These are phyloP conservation scores for Copromyces sp. DNA, from an alignment of 495 filamentous ascomycete genomes.

Conservation along the genomic window DNA sequence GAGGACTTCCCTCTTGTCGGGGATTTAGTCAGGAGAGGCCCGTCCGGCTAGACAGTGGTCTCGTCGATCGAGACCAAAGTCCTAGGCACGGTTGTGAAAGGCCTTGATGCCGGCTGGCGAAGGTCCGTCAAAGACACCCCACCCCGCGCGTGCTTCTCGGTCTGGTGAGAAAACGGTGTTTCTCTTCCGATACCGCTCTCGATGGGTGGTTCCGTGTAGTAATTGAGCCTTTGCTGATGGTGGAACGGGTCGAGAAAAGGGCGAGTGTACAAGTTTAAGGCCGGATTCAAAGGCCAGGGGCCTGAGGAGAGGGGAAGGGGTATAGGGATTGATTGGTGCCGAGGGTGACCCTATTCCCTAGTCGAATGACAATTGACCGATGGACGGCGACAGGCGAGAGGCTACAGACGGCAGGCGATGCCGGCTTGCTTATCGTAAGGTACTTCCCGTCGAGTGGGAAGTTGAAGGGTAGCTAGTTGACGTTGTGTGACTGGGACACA, in stretches of 20 bases:
- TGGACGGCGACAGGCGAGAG: slow-evolving; percentile 8
- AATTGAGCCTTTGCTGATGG: neutral
- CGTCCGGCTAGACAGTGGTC: slow-evolving; percentile 36
- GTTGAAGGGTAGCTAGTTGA: neutral
- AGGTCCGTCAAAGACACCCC: slow-evolving; percentile 49
- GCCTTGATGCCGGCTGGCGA: slow-evolving; percentile 41
- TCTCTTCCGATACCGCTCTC: neutral
- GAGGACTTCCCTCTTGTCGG: neutral
- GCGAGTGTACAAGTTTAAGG: neutral
- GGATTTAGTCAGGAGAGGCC: neutral
- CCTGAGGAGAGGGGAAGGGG: neutral
- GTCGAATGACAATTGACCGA: slow-evolving; percentile 17
- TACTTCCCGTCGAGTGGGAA: neutral
- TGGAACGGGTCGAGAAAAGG: neutral
- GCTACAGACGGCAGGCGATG: neutral
- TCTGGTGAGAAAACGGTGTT: neutral
- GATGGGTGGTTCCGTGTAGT: neutral
- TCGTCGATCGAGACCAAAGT: slow-evolving; percentile 35
- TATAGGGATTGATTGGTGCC: slow-evolving; percentile 3
- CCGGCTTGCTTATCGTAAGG: neutral
- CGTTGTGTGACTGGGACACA: neutral
- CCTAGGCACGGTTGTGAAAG: slow-evolving; percentile 51
- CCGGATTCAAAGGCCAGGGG: neutral
- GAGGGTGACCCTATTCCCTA: slow-evolving; percentile 5
- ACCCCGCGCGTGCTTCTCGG: slow-evolving; percentile 3